Conservation (phyloP, 2,329 filamentous ascomycete species). For the Calonectria pauciramosa region DNA sequence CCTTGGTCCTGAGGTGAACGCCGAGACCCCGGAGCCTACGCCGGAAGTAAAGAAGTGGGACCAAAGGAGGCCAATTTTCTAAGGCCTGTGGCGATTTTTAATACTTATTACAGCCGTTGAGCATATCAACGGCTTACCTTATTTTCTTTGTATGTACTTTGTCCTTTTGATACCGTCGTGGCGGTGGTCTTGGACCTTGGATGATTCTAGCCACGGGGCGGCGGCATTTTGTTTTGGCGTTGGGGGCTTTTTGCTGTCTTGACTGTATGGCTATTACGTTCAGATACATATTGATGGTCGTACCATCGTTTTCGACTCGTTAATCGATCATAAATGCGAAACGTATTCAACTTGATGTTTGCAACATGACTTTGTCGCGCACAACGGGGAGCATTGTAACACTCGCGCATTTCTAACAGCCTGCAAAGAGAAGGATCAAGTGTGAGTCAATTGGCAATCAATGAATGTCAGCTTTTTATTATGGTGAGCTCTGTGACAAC, state of each 20-base stretch:
- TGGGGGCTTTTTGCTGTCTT: constrained; percentile 29
- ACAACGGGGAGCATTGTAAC: background rate
- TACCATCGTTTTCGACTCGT: constrained; percentile 15
- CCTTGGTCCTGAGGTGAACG: constrained; percentile 56
- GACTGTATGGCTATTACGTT: constrained; percentile 33
- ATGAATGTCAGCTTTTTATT: constrained; percentile 1
- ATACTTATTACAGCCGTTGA: constrained; percentile 21
- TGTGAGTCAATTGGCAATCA: background rate
- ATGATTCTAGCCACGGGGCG: constrained; percentile 30
- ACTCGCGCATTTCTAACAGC: background rate
- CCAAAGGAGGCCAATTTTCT: constrained; percentile 59
- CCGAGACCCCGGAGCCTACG: constrained; percentile 49
- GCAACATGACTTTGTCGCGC: background rate
- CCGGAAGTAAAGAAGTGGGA: constrained; percentile 56
- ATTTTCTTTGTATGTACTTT: constrained; percentile 35
- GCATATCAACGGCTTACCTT: constrained; percentile 16
- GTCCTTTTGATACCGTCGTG: constrained; percentile 16
- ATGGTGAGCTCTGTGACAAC: constrained; percentile 29
- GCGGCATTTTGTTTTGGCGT: constrained; percentile 38
- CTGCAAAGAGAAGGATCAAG: background rate
- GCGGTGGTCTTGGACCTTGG: constrained; percentile 31
- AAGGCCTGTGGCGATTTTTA: constrained; percentile 31
- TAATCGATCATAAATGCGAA: background rate
- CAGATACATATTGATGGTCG: constrained; percentile 16
- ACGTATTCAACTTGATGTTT: background rate